A percentile compares a stretch with the other conserved stretches of the same genome.
These are phyloP conservation scores for Ustilago lituana DNA, from an alignment of 1,284 basidiomycete genomes.

Conservation along the genomic window DNA sequence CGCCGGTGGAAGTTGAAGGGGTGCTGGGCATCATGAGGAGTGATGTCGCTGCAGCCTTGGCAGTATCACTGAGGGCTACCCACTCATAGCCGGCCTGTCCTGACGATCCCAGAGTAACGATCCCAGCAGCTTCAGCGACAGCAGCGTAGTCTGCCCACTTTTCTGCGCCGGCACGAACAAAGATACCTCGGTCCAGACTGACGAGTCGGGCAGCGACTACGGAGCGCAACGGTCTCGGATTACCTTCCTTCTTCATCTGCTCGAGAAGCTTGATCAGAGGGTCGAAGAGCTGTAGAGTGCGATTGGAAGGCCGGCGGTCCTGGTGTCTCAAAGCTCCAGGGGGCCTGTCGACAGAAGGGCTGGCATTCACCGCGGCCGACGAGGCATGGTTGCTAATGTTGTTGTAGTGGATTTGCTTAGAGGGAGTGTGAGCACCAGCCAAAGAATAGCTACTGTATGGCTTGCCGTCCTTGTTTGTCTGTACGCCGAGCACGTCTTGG, in stretches of 20 bases:
- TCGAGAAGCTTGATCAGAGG: conserved; percentile 53
- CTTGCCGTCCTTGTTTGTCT: conserved; percentile 45
- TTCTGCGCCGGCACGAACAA: conserved; percentile 49
- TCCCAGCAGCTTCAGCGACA: conserved; percentile 56
- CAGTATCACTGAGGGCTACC: conserved; percentile 45
- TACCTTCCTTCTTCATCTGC: conserved; percentile 50
- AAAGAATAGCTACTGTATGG: conserved; percentile 39
- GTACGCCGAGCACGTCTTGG: conserved; percentile 60
- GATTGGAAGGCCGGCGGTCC: conserved; percentile 39
- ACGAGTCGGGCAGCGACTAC: conserved; percentile 45
- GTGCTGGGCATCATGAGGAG: conserved; percentile 24
- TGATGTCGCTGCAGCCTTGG: conserved; percentile 18
- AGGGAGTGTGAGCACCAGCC: conserved; percentile 19
- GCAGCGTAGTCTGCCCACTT: conserved; percentile 57
- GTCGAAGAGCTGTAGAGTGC: conserved; percentile 44
- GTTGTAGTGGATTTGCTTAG: conserved; percentile 11
- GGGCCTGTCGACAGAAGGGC: conserved; percentile 16
- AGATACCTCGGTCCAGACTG: conserved; percentile 40
- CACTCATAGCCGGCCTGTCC: conserved; percentile 51
- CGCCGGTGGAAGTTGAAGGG: conserved; percentile 10
- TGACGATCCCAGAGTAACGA: conserved; percentile 48
- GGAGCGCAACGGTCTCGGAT: conserved; percentile 46
- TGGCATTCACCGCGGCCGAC: neutral
- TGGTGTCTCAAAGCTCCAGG: conserved; percentile 23
- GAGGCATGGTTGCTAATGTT: neutral